phyloP scores from a whole-genome alignment of 106 monocot genomes.

The Dendrobium chrysotoxum region DNA sequence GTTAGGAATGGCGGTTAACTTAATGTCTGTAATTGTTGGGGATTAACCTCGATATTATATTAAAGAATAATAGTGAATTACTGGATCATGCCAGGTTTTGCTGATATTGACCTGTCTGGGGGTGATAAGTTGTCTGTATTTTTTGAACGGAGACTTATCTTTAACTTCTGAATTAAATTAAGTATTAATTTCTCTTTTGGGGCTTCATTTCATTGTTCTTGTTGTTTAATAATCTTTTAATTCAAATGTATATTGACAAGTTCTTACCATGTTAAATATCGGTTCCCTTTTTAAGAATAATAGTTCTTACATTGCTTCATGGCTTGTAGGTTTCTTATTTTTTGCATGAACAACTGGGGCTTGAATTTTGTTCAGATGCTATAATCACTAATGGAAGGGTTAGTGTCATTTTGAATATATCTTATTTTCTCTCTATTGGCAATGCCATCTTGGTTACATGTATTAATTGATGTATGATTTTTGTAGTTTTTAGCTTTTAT shows the following conservation, averaged over 20 bases:
- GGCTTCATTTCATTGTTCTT: neutral
- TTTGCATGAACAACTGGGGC: slow-evolving; percentile 41
- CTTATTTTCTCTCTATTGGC: neutral
- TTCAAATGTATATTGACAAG: neutral
- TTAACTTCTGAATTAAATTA: neutral
- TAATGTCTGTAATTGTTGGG: neutral
- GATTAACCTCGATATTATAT: neutral
- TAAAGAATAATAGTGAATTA: neutral
- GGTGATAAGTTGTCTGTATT: neutral
- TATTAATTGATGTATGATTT: neutral
- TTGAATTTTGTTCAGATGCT: slow-evolving; percentile 54
- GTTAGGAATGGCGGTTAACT: neutral
- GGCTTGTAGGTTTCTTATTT: slow-evolving; percentile 55
- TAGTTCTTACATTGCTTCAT: neutral
- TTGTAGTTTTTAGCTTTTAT: neutral
- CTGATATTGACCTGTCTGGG: neutral
- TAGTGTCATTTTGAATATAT: slow-evolving; percentile 15
- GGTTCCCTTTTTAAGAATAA: neutral
- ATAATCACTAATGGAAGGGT: slow-evolving; percentile 97
- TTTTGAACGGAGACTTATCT: neutral
- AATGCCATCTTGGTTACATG: neutral
- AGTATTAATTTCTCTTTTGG: neutral
- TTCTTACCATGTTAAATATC: neutral
- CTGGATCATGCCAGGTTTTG: neutral
- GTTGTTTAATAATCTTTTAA: neutral